These are phyloP conservation scores for Starmerella floris DNA, from an alignment of 805 yeast species.

Conservation along the genomic window DNA sequence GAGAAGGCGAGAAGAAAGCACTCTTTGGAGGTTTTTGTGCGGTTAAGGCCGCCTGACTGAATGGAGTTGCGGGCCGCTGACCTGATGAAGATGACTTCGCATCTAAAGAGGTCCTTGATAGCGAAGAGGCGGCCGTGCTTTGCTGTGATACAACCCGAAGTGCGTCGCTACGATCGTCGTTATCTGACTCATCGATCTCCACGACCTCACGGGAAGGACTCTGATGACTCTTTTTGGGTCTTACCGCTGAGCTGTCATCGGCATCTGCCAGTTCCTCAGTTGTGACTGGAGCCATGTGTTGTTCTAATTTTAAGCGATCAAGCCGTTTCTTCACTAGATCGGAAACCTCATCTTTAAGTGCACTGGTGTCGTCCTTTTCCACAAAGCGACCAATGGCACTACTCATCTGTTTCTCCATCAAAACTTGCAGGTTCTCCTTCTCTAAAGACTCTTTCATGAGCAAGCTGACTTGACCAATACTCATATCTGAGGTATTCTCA, in stretches of 20 bases:
- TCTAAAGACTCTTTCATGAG: constrained; percentile 51
- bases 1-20: too few species aligned
- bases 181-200: too few species aligned
- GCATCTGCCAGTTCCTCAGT: neutral
- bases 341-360: constrained; percentile 33
- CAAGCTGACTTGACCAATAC: constrained; percentile 19
- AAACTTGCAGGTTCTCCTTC: constrained; percentile 48
- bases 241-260: neutral
- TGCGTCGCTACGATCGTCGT: too few species aligned
- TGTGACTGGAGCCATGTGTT: neutral
- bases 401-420: constrained; percentile 65
- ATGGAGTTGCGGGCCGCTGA: too few species aligned
- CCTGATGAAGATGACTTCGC: too few species aligned
- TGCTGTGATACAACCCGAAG: too few species aligned
- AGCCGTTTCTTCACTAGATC: neutral
- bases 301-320: neutral
- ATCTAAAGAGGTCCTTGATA: too few species aligned
- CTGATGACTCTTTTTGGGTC: too few species aligned
- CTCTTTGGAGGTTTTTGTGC: too few species aligned
- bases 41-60: too few species aligned
- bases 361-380: constrained; percentile 68
- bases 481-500: neutral
- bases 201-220: too few species aligned
- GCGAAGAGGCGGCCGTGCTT: too few species aligned
- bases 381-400: constrained; percentile 60